phyloP scores from a whole-genome alignment of 202 grass and related monocot species.

The Carex arenaria region DNA sequence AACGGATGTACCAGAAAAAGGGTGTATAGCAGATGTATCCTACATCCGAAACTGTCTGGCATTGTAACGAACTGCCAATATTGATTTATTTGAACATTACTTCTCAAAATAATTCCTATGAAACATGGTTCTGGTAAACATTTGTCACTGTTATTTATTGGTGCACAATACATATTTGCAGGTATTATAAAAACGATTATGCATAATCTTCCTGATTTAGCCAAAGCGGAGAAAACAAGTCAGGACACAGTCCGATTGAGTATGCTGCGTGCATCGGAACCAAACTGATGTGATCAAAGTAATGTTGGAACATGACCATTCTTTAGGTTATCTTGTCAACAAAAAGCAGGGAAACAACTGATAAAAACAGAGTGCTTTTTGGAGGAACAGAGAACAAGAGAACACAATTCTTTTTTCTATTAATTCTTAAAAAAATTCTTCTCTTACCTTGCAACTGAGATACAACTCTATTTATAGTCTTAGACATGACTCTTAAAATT shows the following conservation, averaged over 20 bases:
- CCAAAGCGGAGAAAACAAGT: background rate
- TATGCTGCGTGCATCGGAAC: background rate
- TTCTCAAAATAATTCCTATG: too few relatives aligned
- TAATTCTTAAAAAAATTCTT: too few relatives aligned
- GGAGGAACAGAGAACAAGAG: too few relatives aligned
- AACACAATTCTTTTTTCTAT: too few relatives aligned
- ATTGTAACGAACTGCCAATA: background rate
- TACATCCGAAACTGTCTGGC: background rate
- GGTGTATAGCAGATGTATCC: too few relatives aligned
- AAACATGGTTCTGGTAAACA: too few relatives aligned
- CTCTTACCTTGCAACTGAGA: too few relatives aligned
- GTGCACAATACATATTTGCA: background rate
- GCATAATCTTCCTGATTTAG: background rate
- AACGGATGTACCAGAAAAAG: too few relatives aligned
- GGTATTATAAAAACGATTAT: background rate
- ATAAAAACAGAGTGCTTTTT: too few relatives aligned
- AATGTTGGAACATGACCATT: background rate
- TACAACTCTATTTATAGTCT: too few relatives aligned
- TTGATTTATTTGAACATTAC: background rate
- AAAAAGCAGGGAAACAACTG: background rate
- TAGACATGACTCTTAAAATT: too few relatives aligned
- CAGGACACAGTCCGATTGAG: background rate
- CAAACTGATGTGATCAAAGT: background rate
- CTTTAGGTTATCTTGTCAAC: background rate
- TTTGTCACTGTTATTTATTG: background rate